Conservation (phyloP, 2,329 filamentous ascomycete species). For the Aspergillus fijiensis region DNA sequence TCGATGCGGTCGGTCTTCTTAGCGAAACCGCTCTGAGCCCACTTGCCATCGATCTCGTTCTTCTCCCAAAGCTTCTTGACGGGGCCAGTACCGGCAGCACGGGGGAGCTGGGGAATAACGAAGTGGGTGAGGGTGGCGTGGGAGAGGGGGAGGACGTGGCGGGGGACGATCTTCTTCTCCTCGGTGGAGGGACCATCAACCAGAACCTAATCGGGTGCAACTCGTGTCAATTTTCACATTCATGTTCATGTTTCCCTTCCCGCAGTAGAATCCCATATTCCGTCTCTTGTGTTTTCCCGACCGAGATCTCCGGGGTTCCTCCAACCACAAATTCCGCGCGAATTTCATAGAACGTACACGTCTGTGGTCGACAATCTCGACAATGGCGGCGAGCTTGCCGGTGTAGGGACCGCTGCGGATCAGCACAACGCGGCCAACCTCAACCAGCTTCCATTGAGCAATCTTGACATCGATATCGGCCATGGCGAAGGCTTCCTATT, state of each 20-base stretch:
- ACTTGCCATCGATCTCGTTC: slow-evolving; percentile 88
- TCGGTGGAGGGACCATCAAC: slow-evolving; percentile 90
- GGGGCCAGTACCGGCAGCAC: slow-evolving; percentile 75
- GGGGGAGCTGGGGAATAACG: slow-evolving; percentile 81
- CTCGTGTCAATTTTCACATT: slow-evolving; percentile 22
- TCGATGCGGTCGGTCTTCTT: slow-evolving; percentile 86
- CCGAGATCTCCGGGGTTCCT: background rate
- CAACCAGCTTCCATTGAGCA: slow-evolving; percentile 90
- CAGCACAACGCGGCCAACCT: slow-evolving; percentile 96
- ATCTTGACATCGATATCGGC: slow-evolving; percentile 78
- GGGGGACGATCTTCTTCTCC: slow-evolving; percentile 74
- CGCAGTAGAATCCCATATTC: slow-evolving; percentile 8
- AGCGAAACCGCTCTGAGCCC: slow-evolving; percentile 86
- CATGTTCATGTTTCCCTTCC: background rate
- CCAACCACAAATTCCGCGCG: background rate
- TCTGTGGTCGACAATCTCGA: slow-evolving; percentile 99
- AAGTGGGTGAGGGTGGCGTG: slow-evolving; percentile 86
- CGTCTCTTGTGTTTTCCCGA: background rate
- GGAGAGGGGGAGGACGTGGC: slow-evolving; percentile 80
- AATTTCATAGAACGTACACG: slow-evolving; percentile 70
- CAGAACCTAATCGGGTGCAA: slow-evolving; percentile 66
- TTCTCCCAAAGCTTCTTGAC: slow-evolving; percentile 90
- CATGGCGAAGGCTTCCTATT: slow-evolving; percentile 68
- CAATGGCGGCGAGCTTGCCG: slow-evolving; percentile 87
- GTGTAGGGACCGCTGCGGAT: slow-evolving; percentile 78